These are phyloP conservation scores for Fistulifera solaris DNA, from an alignment of 108 stramenopile genomes.

Conservation along the genomic window DNA sequence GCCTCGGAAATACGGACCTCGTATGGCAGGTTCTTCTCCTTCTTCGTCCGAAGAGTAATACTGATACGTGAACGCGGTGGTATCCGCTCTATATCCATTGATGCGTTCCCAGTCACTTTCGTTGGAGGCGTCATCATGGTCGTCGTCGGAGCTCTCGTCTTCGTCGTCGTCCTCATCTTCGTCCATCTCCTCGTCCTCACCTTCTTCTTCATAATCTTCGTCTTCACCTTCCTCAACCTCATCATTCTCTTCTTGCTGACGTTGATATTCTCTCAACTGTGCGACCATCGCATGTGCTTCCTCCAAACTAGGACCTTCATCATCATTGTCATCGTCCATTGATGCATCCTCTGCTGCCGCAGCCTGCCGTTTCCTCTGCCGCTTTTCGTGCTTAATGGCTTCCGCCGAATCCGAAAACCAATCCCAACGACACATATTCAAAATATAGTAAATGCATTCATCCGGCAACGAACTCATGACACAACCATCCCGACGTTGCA, in stretches of 20 bases:
- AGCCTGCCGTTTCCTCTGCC: slow-evolving; percentile 22
- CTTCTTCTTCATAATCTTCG: slow-evolving; percentile 17
- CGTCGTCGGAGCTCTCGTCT: slow-evolving; percentile 26
- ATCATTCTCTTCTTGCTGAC: slow-evolving; percentile 3
- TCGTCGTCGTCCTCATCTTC: slow-evolving; percentile 33
- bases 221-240: slow-evolving; percentile 9
- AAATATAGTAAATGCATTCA: slow-evolving; percentile 78
- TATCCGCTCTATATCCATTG: slow-evolving; percentile 13
- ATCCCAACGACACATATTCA: slow-evolving; percentile 86
- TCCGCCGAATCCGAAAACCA: slow-evolving; percentile 59
- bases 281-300: not conserved
- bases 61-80: slow-evolving; percentile 7
- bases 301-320: not conserved
- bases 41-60: slow-evolving; percentile 25
- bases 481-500: slow-evolving; percentile 59
- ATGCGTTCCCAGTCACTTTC: slow-evolving; percentile 23
- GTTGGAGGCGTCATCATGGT: slow-evolving; percentile 24
- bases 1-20: not conserved
- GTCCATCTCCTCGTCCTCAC: slow-evolving; percentile 14
- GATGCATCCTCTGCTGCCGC: slow-evolving; percentile 8
- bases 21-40: slow-evolving; percentile 10
- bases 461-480: slow-evolving; percentile 60
- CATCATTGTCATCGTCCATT: slow-evolving; percentile 1
- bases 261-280: slow-evolving; percentile 3
- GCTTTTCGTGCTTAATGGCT: slow-evolving; percentile 29